These are phyloP conservation scores for Umbilicus rupestris DNA, from an alignment of 164 flowering plant genomes.

Conservation along the genomic window DNA sequence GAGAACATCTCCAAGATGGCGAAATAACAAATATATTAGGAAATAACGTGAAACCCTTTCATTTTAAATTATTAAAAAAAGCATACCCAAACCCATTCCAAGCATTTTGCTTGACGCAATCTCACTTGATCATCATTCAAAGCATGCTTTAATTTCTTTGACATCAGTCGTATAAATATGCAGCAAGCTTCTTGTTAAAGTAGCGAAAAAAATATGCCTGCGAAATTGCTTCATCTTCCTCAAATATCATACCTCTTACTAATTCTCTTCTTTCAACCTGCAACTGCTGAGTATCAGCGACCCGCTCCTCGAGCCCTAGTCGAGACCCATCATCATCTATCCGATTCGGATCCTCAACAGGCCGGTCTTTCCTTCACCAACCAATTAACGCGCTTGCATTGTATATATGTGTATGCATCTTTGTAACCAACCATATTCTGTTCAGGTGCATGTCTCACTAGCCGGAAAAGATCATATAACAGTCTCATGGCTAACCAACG, in stretches of 20 bases:
- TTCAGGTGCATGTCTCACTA: constrained; percentile 66
- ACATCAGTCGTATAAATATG: background rate
- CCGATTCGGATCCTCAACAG: constrained; percentile 49
- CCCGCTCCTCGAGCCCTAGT: constrained; percentile 29
- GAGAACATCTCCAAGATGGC: background rate
- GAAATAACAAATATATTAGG: background rate
- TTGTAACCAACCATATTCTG: too few species aligned
- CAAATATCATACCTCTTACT: background rate
- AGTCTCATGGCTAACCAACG: constrained; percentile 55
- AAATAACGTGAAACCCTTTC: background rate
- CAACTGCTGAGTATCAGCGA: constrained; percentile 22
- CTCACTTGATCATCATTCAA: constrained; percentile 7
- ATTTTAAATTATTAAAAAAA: background rate
- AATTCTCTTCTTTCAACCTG: constrained; percentile 1
- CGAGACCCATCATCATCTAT: constrained; percentile 20
- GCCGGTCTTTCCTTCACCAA: constrained; percentile 7
- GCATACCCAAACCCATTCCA: background rate
- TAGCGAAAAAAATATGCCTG: background rate
- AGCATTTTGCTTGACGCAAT: constrained; percentile 7
- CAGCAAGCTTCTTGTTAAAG: background rate
- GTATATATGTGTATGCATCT: too few species aligned
- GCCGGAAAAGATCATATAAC: constrained; percentile 52
- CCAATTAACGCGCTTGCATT: too few species aligned
- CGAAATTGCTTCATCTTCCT: background rate
- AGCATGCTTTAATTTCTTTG: background rate